Conservation (phyloP, 2,329 filamentous ascomycete species). For the Aphanoascus verrucosus region DNA sequence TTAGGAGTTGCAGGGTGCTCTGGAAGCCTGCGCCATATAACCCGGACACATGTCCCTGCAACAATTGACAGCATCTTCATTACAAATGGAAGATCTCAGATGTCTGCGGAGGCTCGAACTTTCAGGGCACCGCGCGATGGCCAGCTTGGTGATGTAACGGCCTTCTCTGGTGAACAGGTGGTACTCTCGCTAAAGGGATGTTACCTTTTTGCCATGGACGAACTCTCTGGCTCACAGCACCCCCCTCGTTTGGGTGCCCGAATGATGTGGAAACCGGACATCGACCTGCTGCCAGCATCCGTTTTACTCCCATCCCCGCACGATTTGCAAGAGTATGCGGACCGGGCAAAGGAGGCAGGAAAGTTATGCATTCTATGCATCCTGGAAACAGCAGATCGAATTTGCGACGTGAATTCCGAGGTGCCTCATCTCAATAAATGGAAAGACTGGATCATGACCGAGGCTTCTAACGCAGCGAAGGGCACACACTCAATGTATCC, state of each 20-base stretch:
- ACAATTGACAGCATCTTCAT: background rate
- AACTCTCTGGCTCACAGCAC: background rate
- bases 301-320: background rate
- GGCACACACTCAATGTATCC: no score
- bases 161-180: background rate
- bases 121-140: background rate
- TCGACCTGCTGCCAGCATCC: background rate
- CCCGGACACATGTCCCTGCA: background rate
- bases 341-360: no score
- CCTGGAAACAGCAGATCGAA: no score
- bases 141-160: background rate
- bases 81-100: background rate
- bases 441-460: no score
- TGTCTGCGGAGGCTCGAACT: background rate
- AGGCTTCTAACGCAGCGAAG: no score
- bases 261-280: background rate
- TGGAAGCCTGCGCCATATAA: no score
- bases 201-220: no score
- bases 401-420: no score
- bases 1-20: background rate
- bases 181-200: background rate
- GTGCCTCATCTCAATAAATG: no score
- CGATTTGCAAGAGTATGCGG: no score
- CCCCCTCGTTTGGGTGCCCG: background rate
- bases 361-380: no score